Base-by-base conservation (phyloP, 306 rosid species). In the Castanea crenata region DNA sequence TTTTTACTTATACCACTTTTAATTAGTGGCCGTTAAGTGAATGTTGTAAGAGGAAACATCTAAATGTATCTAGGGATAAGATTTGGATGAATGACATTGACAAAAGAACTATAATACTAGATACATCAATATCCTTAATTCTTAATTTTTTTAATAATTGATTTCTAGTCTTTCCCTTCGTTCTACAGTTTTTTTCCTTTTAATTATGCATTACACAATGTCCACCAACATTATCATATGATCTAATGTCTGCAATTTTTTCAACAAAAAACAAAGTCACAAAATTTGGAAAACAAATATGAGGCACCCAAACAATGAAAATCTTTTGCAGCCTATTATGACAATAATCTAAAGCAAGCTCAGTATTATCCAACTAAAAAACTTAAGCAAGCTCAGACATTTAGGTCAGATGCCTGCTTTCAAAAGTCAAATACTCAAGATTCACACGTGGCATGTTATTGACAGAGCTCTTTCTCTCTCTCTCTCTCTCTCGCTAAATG, bases 401-500 rank as follows among this genome's bases (percentile, higher is more conserved):
- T 25, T 67, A 67, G 72, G 72, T 67, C 51, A 35, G 52, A 35
- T 71, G 75, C 34, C 25, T 71, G 75, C 57, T 27, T 58, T 75
- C 81, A 32, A 88, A 83, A 88, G 87, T 85, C 87, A 88, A 85
- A 80, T 75, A 68, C 64, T 52, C 46, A 71, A 11, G 67, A 75
- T 82, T 56, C 78, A 88, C 86, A 83, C 89, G 84, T 83, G 86
- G 84, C 84, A 75, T 80, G 84, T 56, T 71, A 69, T 85, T 82
- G 80, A 83, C 82, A 80, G 73, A 69, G 56, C 61, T 49, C 19
- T 31, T 56, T 51, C 78, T 77, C 57, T 4, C 65, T 21, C 16
- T 78, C 79, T 63, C 6, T 1, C 15, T 31, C 49, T n/a, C 34
- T 64, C n/a, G 49, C 25, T 34, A 18, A 65, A 32, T 32, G 23